These are phyloP conservation scores for Lipomyces sp. DNA, from an alignment of 805 yeast genomes.

Conservation along the genomic window DNA sequence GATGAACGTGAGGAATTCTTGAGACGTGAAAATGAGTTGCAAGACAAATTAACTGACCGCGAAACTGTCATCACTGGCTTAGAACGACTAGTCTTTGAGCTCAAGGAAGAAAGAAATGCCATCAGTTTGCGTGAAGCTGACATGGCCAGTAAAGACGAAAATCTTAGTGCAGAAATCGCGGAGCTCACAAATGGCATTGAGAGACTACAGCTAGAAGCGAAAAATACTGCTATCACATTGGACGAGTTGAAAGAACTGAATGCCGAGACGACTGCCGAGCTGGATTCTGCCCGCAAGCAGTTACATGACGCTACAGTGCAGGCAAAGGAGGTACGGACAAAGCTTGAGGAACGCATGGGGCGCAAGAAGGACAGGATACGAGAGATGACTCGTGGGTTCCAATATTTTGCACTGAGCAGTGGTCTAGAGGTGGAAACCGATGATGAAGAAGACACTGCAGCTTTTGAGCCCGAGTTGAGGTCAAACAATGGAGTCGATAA, in stretches of 20 bases:
- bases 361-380: slow-evolving; percentile 31
- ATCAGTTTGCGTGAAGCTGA: slow-evolving; percentile 20
- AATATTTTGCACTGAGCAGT: slow-evolving; percentile 19
- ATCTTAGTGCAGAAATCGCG: slow-evolving; percentile 9
- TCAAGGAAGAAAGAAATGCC: slow-evolving; percentile 21
- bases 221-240: slow-evolving; percentile 28
- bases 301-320: slow-evolving; percentile 24
- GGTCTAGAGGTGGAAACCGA: slow-evolving; percentile 11
- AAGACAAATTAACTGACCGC: slow-evolving; percentile 43
- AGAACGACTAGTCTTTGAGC: slow-evolving; percentile 24
- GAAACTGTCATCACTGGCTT: slow-evolving; percentile 39
- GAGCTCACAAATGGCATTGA: slow-evolving; percentile 27
- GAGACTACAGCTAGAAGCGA: slow-evolving; percentile 29
- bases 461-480: neutral
- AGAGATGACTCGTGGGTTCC: slow-evolving; percentile 32
- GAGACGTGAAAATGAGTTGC: slow-evolving; percentile 44
- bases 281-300: slow-evolving; percentile 30
- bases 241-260: slow-evolving; percentile 35
- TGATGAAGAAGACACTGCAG: slow-evolving; percentile 8
- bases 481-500: neutral
- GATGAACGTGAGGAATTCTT: slow-evolving; percentile 40
- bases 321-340: slow-evolving; percentile 13
- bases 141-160: slow-evolving; percentile 6
- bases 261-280: slow-evolving; percentile 35
- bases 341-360: slow-evolving; percentile 22